A percentile compares a stretch with the other conserved stretches of the same genome.
Conservation (phyloP, 352 stramenopile genomes). For the Pythium aphanidermatum region DNA sequence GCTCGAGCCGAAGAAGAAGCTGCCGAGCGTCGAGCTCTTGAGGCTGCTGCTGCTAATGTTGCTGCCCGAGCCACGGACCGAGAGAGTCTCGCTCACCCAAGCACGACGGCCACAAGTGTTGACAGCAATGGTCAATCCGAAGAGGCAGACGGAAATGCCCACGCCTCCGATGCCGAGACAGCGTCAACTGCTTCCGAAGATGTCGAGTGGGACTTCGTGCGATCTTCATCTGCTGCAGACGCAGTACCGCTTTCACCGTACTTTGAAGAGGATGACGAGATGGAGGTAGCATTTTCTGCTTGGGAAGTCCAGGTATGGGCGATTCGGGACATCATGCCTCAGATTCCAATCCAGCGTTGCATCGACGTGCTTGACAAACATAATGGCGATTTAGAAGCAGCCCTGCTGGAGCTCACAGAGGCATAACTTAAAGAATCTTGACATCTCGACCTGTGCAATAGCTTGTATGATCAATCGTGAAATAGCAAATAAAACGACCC, state of each 20-base stretch:
- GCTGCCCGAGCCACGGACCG: not conserved
- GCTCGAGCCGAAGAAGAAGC: conserved; percentile 14
- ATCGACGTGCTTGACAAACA: conserved; percentile 44
- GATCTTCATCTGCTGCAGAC: not conserved
- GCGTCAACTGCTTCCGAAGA: conserved; percentile 44
- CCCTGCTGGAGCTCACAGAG: conserved; percentile 57
- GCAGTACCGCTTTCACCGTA: conserved; percentile 8
- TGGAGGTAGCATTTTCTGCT: conserved; percentile 10
- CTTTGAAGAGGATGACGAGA: conserved; percentile 24
- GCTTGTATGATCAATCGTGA: too few species aligned
- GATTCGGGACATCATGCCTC: conserved; percentile 46
- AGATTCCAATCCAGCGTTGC: conserved; percentile 37
- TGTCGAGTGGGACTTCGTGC: conserved; percentile 46
- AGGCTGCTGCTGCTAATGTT: conserved; percentile 2
- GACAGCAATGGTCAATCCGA: conserved; percentile 10
- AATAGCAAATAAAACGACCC: not conserved
- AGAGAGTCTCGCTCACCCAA: too few species aligned
- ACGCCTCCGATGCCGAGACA: conserved; percentile 59
- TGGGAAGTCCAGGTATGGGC: conserved; percentile 41
- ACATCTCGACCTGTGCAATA: not conserved
- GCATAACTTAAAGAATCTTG: conserved; percentile 24
- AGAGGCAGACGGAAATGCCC: conserved; percentile 14
- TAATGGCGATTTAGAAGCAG: conserved; percentile 49
- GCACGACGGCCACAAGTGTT: too few species aligned
- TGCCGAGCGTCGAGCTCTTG: conserved; percentile 13